Percentiles rank a stretch among this genome's conserved stretches.
phyloP scores from a whole-genome alignment of 768 basidiomycete species.

The Hericium rajendrae region DNA sequence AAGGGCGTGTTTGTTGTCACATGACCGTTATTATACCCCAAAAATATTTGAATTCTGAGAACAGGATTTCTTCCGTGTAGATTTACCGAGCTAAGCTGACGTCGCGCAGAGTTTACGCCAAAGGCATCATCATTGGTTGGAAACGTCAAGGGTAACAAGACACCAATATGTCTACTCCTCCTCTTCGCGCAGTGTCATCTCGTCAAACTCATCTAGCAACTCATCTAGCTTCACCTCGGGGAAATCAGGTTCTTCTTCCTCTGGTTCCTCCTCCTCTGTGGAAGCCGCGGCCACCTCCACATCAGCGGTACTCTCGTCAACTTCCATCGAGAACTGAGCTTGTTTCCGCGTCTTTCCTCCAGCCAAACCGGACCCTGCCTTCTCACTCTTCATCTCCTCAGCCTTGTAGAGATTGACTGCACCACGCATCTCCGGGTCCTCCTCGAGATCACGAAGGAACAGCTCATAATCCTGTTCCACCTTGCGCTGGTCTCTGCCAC shows the following conservation, averaged over 20 bases:
- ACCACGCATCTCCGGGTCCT: conserved; percentile 84
- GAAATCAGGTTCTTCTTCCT: conserved; percentile 56
- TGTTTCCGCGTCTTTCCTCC: conserved; percentile 32
- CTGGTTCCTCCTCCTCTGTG: conserved; percentile 22
- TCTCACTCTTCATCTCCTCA: conserved; percentile 30
- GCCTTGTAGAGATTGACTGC: conserved; percentile 84
- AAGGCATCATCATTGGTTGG: too few species aligned
- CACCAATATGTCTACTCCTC: conserved; percentile 11
- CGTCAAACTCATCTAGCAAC: conserved; percentile 85
- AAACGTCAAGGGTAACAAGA: neutral
- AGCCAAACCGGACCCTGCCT: conserved; percentile 28
- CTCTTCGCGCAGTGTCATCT: conserved; percentile 62
- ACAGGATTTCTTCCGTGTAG: too few species aligned
- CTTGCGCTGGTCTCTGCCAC: conserved; percentile 83
- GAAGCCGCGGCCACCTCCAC: conserved; percentile 18
- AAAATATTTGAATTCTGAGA: too few species aligned
- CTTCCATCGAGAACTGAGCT: conserved; percentile 56
- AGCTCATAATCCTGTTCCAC: conserved; percentile 96
- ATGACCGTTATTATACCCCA: neutral
- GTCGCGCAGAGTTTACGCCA: too few species aligned
- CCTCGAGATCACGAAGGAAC: conserved; percentile 90
- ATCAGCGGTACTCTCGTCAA: conserved; percentile 37
- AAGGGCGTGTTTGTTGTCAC: neutral
- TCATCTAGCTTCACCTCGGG: conserved; percentile 81
- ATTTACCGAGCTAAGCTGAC: too few species aligned